Base-by-base conservation (phyloP, 108 stramenopile genomes). In the Skeletonema costatum region DNA sequence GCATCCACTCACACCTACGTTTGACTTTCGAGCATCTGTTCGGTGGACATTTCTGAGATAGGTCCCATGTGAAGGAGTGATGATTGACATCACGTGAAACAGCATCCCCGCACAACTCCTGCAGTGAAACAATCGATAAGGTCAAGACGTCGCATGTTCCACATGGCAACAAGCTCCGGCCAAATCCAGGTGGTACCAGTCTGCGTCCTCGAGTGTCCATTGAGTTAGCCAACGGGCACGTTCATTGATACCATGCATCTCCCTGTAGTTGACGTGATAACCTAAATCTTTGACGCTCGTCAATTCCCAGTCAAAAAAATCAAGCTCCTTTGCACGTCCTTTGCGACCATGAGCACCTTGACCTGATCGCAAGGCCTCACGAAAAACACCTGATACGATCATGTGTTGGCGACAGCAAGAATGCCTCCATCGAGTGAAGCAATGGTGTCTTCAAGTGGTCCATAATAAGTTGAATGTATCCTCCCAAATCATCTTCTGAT, bases 331-430 rank as follows among this genome's bases (percentile, higher is more conserved):
- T 72, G 33, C 84, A 71, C 63, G 82, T 83, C 33, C 70, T 72
- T 73, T 30, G 9, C 85, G 32, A 71, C 91, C 91, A 72, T 72
- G 32, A 60, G 74, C 58, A n/a, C 70, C 71, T 46, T 82, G 76
- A 13, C 76, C 76, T 41, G 76, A 76, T 42, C 81, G 51, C 29
- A 92, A 78, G 9, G 89, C 88, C 68, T 90, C 88, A 17, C 89
- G 87, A 53, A 87, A 87, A 90, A 21, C 65, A 61, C 61, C 91
- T 86, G 58, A 92, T 90, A 10, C 76, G 77, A 73, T 92, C 91
- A 77, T 92, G 89, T 14, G 82, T 72, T 60, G 68, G 72, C 32
- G 77, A 65, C 64, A 92, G 73, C 11, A 92, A 60, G 63, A 92
- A 92, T 44, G 89, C 87, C 66, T 89, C 87, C 80, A 92, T 70